phyloP scores from a whole-genome alignment of 1,284 basidiomycete genomes.

The Fomes fomentarius region DNA sequence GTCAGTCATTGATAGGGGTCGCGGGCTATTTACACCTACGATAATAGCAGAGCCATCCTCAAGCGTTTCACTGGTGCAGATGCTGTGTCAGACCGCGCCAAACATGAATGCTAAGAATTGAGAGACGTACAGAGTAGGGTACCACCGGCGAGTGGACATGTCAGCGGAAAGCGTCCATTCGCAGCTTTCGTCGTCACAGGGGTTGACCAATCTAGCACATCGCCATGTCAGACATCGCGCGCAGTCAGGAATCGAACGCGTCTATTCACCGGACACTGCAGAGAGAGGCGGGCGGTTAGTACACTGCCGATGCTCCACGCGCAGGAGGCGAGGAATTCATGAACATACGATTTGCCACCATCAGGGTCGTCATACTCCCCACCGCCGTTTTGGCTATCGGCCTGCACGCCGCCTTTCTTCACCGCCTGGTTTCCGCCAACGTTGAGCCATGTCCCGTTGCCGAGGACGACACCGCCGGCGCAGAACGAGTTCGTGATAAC shows the following conservation, averaged over 20 bases:
- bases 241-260: not conserved
- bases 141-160: conserved; percentile 67
- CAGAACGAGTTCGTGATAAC: conserved; percentile 72
- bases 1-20: not conserved
- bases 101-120: not conserved
- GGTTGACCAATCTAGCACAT: conserved; percentile 55
- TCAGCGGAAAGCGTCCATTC: conserved; percentile 56
- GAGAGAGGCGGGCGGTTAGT: conserved; percentile 6
- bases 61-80: conserved; percentile 42
- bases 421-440: conserved; percentile 65
- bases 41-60: conserved; percentile 47
- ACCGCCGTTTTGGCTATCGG: conserved; percentile 45
- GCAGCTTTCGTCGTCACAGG: conserved; percentile 68
- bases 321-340: conserved; percentile 1
- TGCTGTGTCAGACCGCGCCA: not conserved
- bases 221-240: not conserved
- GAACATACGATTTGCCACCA: conserved; percentile 65
- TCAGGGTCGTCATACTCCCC: conserved; percentile 65
- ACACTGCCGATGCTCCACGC: conserved; percentile 1
- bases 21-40: conserved; percentile 20
- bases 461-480: conserved; percentile 68
- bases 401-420: conserved; percentile 49
- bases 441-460: conserved; percentile 71
- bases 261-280: conserved; percentile 47
- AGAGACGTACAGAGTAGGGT: conserved; percentile 55